Conservation (phyloP, 1,284 basidiomycete genomes). For the Apiotrichum siamense region DNA sequence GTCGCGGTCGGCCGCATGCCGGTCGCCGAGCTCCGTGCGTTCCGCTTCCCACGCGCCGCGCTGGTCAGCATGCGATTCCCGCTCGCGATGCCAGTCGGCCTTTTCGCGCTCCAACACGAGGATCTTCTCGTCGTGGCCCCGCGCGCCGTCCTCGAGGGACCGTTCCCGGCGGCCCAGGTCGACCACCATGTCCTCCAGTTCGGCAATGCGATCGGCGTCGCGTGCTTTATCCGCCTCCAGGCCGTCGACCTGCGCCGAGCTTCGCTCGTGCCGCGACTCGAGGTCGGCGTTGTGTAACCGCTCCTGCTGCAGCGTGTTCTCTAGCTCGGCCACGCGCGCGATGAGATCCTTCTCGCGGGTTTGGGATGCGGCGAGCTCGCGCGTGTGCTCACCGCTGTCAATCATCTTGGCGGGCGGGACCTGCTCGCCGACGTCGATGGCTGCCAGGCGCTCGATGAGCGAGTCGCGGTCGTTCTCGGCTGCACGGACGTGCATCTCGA, state of each 20-base stretch:
- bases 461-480: constrained; percentile 9
- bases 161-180: constrained; percentile 39
- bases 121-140: constrained; percentile 23
- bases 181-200: constrained; percentile 40
- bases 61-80: neutral
- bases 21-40: neutral
- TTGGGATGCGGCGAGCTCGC: constrained; percentile 15
- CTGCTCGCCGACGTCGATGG: neutral
- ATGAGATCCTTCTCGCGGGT: constrained; percentile 27
- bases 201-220: constrained; percentile 20
- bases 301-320: constrained; percentile 1
- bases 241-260: neutral
- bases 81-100: constrained; percentile 22
- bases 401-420: constrained; percentile 12
- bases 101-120: constrained; percentile 50
- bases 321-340: constrained; percentile 3
- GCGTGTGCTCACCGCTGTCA: constrained; percentile 2
- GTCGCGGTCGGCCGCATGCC: neutral
- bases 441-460: neutral
- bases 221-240: constrained; percentile 20
- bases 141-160: constrained; percentile 32
- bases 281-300: constrained; percentile 2
- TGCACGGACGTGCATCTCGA: constrained; percentile 13
- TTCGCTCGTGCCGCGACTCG: constrained; percentile 9
- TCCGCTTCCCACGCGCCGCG: constrained; percentile 1